phyloP scores from a whole-genome alignment of 2,329 filamentous ascomycete genomes.

The Leptoxyphium fumago region DNA sequence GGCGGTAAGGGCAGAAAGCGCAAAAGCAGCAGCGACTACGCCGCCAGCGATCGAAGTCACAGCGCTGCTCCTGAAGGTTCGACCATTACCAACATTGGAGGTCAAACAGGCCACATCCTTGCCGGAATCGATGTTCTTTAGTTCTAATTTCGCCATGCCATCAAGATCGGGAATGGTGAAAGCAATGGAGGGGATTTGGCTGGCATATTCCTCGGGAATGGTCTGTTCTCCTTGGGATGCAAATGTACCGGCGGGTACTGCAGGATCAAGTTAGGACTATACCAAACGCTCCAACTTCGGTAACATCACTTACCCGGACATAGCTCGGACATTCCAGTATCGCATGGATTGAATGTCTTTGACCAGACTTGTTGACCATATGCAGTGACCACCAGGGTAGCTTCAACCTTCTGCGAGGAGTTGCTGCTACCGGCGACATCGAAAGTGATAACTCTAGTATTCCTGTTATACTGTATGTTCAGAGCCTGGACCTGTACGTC shows the following conservation, averaged over 20 bases:
- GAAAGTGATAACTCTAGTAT: slow-evolving; percentile 59
- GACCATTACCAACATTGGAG: slow-evolving; percentile 73
- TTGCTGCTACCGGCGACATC: slow-evolving; percentile 66
- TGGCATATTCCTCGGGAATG: slow-evolving; percentile 57
- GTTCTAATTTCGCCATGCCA: slow-evolving; percentile 64
- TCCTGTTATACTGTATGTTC: slow-evolving; percentile 65
- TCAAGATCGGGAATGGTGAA: slow-evolving; percentile 85
- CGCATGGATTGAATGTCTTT: slow-evolving; percentile 73
- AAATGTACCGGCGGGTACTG: slow-evolving; percentile 63
- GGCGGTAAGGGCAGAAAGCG: slow-evolving; percentile 56
- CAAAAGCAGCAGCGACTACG: slow-evolving; percentile 69
- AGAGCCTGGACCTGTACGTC: slow-evolving; percentile 58
- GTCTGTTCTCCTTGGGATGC: slow-evolving; percentile 54
- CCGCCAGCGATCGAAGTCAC: slow-evolving; percentile 75
- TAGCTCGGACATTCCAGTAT: slow-evolving; percentile 50
- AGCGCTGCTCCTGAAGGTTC: slow-evolving; percentile 58
- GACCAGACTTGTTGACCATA: slow-evolving; percentile 73
- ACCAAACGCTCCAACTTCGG: neutral
- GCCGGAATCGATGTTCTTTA: slow-evolving; percentile 48
- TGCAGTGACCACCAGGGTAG: slow-evolving; percentile 59
- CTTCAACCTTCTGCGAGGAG: slow-evolving; percentile 65
- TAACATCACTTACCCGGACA: slow-evolving; percentile 54
- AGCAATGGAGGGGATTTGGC: slow-evolving; percentile 71
- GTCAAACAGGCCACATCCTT: slow-evolving; percentile 66
- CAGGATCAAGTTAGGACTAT: slow-evolving; percentile 5